Base-by-base conservation (phyloP, 352 stramenopile genomes). In the Globisporangium carolinianum region DNA sequence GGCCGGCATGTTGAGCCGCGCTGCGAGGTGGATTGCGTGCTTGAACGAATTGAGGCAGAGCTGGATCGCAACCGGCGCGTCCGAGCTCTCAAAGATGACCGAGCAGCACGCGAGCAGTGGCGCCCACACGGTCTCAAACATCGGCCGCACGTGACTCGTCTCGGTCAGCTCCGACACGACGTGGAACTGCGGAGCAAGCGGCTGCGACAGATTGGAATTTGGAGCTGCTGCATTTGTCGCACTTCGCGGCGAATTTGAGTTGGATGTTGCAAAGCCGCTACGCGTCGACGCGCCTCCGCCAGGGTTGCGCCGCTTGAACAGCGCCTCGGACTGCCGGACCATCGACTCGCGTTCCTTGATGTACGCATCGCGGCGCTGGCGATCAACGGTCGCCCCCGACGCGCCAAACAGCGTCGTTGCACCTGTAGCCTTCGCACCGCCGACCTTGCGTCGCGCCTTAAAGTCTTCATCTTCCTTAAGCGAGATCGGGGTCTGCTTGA, bases 81-180 rank as follows among this genome's bases (percentile, higher is more conserved):
- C 90, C 2, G 84, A 94, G 53, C 78, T 94, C 73, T 99, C 95
- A 35, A 99, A 89, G 36, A 98, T 96, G 65, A 99, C 94, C 2
- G 94, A 98, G 55, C 98, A 97, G 47, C 89, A 95, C 47, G 95
- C 97, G 50, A 99, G 80, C 36, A 99, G 73, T 46, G 97, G 95
- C 36, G 96, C 96, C 97, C 97, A 99, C 0, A 98, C 91, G 0
- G 98, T 98, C 74, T 99, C 96, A 66, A 99, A 99, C 97, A 99
- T 99, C 5, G 97, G 95, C 35, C 84, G 78, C 11, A 97, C 83
- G 56, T 94, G 79, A 32, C 75, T 87, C 45, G 77, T 88, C 57
- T 91, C 84, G 5, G 72, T 79, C 32, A 72, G 74, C 35, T 85
- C 78, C 0, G 77, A 86, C 11, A 92, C 77, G 46, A 89, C 57